phyloP scores from a whole-genome alignment of 768 basidiomycete species.

The Lactarius akahatsu region DNA sequence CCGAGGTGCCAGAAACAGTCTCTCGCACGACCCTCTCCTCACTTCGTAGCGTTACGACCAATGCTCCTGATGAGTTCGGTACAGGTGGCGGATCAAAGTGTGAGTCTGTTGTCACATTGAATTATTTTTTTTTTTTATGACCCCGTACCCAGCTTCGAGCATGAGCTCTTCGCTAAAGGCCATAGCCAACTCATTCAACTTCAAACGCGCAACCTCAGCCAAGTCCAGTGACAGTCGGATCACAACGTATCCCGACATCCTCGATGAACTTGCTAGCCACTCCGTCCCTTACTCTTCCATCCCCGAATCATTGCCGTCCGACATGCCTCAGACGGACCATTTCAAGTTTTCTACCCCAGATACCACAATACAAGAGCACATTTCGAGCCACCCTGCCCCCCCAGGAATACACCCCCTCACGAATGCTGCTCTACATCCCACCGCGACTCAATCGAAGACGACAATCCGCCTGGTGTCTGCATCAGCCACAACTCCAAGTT shows the following conservation, averaged over 20 bases:
- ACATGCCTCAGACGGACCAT: constrained; percentile 48
- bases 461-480: constrained; percentile 49
- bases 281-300: constrained; percentile 28
- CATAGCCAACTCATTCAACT: constrained; percentile 71
- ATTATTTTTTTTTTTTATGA: background rate
- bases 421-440: constrained; percentile 61
- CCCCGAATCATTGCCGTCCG: constrained; percentile 22
- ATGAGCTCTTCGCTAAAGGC: constrained; percentile 74
- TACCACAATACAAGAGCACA: constrained; percentile 40
- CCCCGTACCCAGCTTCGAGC: constrained; percentile 46
- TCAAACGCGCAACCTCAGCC: constrained; percentile 52
- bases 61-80: constrained; percentile 66
- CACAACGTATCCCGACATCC: constrained; percentile 32
- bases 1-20: constrained; percentile 57
- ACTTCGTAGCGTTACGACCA: constrained; percentile 40
- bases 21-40: constrained; percentile 53
- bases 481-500: constrained; percentile 11
- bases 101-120: constrained; percentile 31
- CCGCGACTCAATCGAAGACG: constrained; percentile 37
- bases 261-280: constrained; percentile 23
- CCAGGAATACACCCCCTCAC: constrained; percentile 61
- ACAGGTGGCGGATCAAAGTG: constrained; percentile 59
- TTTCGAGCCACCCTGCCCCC: constrained; percentile 59
- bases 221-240: constrained; percentile 31
- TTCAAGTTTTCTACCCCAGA: constrained; percentile 47